Evolutionary conservation across 768 basidiomycete species (phyloP).

Genomic region (Phaeotremella fagi): DNA sequence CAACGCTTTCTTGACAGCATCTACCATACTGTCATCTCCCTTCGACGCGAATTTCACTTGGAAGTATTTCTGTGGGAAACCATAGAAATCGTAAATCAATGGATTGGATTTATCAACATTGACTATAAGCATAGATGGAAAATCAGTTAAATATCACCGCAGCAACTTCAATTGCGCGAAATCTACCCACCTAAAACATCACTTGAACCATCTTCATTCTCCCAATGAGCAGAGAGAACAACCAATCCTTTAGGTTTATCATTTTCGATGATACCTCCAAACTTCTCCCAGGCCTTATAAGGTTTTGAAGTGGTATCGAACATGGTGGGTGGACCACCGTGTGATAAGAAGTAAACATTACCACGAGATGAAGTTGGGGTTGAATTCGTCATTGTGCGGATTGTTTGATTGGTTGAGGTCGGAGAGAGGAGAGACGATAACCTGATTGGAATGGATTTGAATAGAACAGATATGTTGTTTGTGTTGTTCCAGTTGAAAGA

Average conservation of each 20-base stretch:
- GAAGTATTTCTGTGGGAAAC: slow-evolving; percentile 41
- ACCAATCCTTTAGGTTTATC: slow-evolving; percentile 35
- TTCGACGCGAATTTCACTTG: slow-evolving; percentile 25
- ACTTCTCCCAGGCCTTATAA: slow-evolving; percentile 38
- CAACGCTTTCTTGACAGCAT: slow-evolving; percentile 18
- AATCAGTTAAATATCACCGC: background rate
- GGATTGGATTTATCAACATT: slow-evolving; percentile 35
- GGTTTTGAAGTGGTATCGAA: slow-evolving; percentile 24
- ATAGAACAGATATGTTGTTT: no score
- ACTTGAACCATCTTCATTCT: slow-evolving; percentile 12
- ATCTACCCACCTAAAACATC: slow-evolving; percentile 29
- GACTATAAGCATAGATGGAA: slow-evolving; percentile 17
- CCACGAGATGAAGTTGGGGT: slow-evolving; percentile 8
- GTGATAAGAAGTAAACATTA: slow-evolving; percentile 45
- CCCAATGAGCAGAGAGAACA: slow-evolving; percentile 45
- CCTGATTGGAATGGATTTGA: background rate
- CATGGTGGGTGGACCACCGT: slow-evolving; percentile 43
- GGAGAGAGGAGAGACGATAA: background rate
- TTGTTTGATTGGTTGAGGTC: background rate
- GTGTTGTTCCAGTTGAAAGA: no score
- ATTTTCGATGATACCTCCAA: slow-evolving; percentile 16
- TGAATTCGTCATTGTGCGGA: background rate
- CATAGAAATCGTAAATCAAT: slow-evolving; percentile 42
- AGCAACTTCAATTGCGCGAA: no score
- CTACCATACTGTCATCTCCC: slow-evolving; percentile 1